These are phyloP conservation scores for Monascus purpureus DNA, from an alignment of 495 filamentous ascomycete species.

Conservation along the genomic window DNA sequence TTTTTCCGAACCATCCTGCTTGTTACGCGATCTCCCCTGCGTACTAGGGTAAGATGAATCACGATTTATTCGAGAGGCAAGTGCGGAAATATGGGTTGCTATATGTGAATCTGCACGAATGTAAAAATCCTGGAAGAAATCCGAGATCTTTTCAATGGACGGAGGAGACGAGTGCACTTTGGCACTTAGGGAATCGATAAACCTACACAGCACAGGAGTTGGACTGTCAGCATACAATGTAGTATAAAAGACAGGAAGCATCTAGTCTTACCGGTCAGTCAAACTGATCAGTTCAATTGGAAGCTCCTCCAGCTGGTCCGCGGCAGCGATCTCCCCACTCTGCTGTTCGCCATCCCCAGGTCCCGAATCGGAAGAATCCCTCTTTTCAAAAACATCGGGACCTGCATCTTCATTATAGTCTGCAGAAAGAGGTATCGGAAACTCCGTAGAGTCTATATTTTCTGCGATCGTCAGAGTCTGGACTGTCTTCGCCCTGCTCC, in stretches of 20 bases:
- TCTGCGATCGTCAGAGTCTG: conserved; percentile 39
- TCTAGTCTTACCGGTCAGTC: conserved; percentile 55
- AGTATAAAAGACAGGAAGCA: not conserved
- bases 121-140: conserved; percentile 94
- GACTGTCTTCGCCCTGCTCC: conserved; percentile 48
- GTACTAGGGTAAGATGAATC: conserved; percentile 36
- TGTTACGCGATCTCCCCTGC: conserved; percentile 7
- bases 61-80: conserved; percentile 61
- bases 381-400: conserved; percentile 30
- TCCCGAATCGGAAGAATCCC: conserved; percentile 37
- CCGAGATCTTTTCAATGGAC: conserved; percentile 67
- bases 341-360: conserved; percentile 33
- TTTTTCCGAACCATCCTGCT: conserved; percentile 7
- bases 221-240: not conserved
- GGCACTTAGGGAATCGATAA: conserved; percentile 79
- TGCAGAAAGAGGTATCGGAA: conserved; percentile 10
- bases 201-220: conserved; percentile 34
- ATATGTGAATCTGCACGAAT: conserved; percentile 69
- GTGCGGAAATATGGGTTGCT: conserved; percentile 68
- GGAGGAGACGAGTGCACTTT: conserved; percentile 78
- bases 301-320: conserved; percentile 63
- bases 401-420: conserved; percentile 20
- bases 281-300: conserved; percentile 85
- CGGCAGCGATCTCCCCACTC: conserved; percentile 27
- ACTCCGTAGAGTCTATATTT: conserved; percentile 17